These are phyloP conservation scores for Podospora sp. DNA, from an alignment of 495 filamentous ascomycete species.

Conservation along the genomic window DNA sequence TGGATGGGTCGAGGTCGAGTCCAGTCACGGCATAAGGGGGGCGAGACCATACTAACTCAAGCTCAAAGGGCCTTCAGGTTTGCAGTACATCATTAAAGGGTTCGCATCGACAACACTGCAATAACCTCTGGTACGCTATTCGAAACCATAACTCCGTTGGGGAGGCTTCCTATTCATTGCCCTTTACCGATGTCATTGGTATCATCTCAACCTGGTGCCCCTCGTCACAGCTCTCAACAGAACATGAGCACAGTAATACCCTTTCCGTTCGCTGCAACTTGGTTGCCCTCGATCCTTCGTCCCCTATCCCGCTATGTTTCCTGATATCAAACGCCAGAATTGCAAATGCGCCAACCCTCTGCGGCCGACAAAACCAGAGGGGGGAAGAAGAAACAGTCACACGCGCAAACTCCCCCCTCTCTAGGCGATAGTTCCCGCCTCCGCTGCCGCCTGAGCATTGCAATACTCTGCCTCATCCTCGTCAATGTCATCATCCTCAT, in stretches of 20 bases:
- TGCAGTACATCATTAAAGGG: too few species aligned
- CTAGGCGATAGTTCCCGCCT: constrained; percentile 26
- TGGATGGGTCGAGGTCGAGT: too few species aligned
- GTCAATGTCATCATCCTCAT: constrained; percentile 43
- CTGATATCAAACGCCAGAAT: constrained; percentile 26
- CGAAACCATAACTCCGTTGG: neutral
- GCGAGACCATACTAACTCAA: too few species aligned
- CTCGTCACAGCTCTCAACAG: neutral
- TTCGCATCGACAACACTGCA: neutral
- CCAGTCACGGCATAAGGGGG: too few species aligned
- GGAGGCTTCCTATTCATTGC: neutral
- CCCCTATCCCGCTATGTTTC: neutral
- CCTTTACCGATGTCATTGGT: constrained; percentile 15
- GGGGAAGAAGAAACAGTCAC: neutral
- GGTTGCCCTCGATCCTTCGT: neutral
- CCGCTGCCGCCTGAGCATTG: neutral
- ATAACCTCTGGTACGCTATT: neutral
- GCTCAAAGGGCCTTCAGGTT: too few species aligned
- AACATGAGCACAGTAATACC: neutral
- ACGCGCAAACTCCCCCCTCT: neutral
- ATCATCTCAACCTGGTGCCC: neutral
- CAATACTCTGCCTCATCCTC: constrained; percentile 33
- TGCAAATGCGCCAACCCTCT: constrained; percentile 30
- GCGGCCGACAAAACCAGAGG: neutral
- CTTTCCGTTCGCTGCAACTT: neutral